These are phyloP conservation scores for Cercospora berteroae DNA, from an alignment of 2,329 filamentous ascomycete genomes.

Conservation along the genomic window DNA sequence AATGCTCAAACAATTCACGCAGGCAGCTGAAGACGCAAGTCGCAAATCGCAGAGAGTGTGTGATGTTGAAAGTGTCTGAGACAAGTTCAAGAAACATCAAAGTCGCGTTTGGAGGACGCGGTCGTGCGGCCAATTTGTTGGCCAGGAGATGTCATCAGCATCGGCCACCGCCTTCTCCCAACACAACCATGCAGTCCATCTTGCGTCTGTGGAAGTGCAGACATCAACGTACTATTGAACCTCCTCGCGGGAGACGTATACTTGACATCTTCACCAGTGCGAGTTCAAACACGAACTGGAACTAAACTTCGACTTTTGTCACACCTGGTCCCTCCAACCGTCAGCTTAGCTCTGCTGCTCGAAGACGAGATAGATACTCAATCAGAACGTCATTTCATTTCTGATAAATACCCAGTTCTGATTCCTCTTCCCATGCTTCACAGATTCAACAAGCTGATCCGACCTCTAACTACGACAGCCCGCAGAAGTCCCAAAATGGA, in stretches of 20 bases:
- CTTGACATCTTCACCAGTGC: background rate
- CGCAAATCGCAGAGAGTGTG: background rate
- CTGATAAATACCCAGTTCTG: background rate
- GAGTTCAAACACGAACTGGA: background rate
- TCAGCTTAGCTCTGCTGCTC: background rate
- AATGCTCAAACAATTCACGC: background rate
- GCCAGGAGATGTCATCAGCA: background rate
- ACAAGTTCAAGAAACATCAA: background rate
- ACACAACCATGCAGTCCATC: background rate
- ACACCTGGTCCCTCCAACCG: background rate
- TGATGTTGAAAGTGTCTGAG: background rate
- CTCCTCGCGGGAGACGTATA: background rate
- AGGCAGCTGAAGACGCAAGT: background rate
- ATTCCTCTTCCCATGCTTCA: background rate
- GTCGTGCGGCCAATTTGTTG: background rate
- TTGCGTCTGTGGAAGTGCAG: background rate
- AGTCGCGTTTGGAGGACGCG: conserved; percentile 1
- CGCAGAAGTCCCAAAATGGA: conserved; percentile 15
- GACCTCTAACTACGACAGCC: background rate
- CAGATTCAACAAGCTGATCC: background rate
- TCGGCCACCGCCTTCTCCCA: background rate
- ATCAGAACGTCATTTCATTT: background rate
- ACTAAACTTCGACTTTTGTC: background rate
- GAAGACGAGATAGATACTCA: background rate
- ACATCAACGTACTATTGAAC: background rate